These are phyloP conservation scores for Paralagenidium karlingii DNA, from an alignment of 352 stramenopile species.

Conservation along the genomic window DNA sequence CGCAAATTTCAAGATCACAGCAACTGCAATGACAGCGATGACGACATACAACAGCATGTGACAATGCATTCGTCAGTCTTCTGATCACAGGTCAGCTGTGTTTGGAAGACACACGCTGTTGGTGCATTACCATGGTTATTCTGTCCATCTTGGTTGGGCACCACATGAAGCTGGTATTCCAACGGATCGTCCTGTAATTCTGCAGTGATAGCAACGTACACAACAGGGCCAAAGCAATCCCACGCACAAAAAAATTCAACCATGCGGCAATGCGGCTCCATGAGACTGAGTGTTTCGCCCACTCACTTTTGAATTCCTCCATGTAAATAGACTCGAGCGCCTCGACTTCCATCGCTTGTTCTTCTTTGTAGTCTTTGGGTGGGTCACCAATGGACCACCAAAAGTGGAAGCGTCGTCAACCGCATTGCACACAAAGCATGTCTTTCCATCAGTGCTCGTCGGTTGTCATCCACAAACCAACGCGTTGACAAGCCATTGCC, in stretches of 20 bases:
- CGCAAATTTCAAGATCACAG: slow-evolving; percentile 51
- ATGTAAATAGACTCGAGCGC: slow-evolving; percentile 85
- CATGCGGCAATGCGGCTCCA: not conserved
- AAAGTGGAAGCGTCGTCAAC: too few species aligned
- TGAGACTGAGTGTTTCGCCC: not conserved
- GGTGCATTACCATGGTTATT: slow-evolving; percentile 54
- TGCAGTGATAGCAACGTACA: slow-evolving; percentile 8
- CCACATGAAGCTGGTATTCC: slow-evolving; percentile 59
- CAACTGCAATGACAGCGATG: slow-evolving; percentile 17
- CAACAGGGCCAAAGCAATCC: not conserved
- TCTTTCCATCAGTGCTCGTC: too few species aligned
- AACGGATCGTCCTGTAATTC: slow-evolving; percentile 69
- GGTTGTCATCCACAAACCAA: too few species aligned
- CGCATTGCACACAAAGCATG: too few species aligned
- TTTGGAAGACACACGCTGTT: too few species aligned
- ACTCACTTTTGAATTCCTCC: slow-evolving; percentile 79
- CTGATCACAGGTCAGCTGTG: too few species aligned
- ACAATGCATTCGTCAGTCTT: too few species aligned
- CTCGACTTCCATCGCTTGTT: slow-evolving; percentile 83
- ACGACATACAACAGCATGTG: not conserved
- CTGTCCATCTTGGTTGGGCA: slow-evolving; percentile 74
- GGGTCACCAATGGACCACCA: too few species aligned
- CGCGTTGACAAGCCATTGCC: too few species aligned
- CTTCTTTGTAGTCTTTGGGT: slow-evolving; percentile 69
- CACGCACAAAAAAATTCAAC: not conserved